Evolutionary conservation across 768 basidiomycete genomes (phyloP), one percentile per base, ranked within the genome.

Genomic region (Phallus indusiatus): DNA sequence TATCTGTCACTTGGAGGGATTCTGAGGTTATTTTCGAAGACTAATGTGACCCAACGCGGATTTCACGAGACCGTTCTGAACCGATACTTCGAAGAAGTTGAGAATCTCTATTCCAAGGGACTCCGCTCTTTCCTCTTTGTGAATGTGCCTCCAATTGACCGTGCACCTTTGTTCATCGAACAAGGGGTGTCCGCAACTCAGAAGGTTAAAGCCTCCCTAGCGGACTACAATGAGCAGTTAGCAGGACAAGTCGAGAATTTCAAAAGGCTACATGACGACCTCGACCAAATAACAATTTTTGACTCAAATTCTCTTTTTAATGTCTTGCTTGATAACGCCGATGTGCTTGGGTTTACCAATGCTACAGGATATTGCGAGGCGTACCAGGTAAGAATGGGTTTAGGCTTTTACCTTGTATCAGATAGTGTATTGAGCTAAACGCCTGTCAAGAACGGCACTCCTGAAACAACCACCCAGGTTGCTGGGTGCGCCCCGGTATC

Each of bases 231-330:
- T 63, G 37, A 63, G 1, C 76, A 79, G 60, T 73, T 85, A 51
- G 61, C 61, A 0, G 64, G 67, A 10, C 75, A 70, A 1, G 73
- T 75, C 3, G 52, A 63, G 17, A 59, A 66, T 21, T 83, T 85
- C 71, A 65, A 74, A 56, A 66, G 65, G 1, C 71, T 67, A 1
- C 73, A 82, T 61, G 55, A 64, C 3, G 75, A 76, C 52, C 70
- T 82, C 20, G 74, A 76, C 36, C 73, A 73, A 24, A 73, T 76
- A 6, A 75, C 70, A 0, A 67, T 83, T 1, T 81, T 84, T 63
- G 80, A 84, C 64, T 79, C 81, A 1, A 78, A 78, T 54, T 76
- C 77, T 1, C 70, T 84, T 11, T 85, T 84, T 69, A 83, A 84
- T 61, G 75, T 72, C 8, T 73, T 85, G 7, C 72, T 85, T 37